A percentile compares a stretch with the other conserved stretches of the same genome.
These are phyloP conservation scores for Blastocrithidia nonstop DNA, from an alignment of 208 protist genomes.

Conservation along the genomic window DNA sequence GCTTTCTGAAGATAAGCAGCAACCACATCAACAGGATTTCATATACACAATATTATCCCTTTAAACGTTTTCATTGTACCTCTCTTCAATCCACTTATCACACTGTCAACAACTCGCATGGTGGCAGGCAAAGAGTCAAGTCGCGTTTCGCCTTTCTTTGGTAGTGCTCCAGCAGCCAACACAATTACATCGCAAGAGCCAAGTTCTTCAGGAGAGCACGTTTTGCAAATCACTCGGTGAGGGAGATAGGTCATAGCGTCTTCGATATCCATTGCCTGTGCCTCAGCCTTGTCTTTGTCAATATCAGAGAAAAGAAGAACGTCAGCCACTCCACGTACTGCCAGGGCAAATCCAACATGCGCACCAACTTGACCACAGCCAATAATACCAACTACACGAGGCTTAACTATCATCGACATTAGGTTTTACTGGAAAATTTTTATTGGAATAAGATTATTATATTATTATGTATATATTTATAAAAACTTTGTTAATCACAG, in stretches of 20 bases:
- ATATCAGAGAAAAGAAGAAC: conserved; percentile 21
- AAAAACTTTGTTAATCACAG: not conserved
- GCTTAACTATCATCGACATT: conserved; percentile 9
- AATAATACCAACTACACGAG: conserved; percentile 21
- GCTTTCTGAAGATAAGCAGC: conserved; percentile 20
- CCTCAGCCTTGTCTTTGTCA: conserved; percentile 11
- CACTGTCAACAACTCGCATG: conserved; percentile 15
- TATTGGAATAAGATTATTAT: not conserved
- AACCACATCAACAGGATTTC: conserved; percentile 21
- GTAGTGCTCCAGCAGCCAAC: conserved; percentile 17
- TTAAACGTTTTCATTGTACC: conserved; percentile 16
- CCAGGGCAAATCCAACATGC: conserved; percentile 24
- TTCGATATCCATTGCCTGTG: conserved; percentile 22
- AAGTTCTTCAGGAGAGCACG: conserved; percentile 12
- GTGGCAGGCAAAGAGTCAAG: conserved; percentile 23
- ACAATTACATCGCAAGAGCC: conserved; percentile 19
- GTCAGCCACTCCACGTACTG: conserved; percentile 16
- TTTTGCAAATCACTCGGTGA: conserved; percentile 10
- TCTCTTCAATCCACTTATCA: conserved; percentile 11
- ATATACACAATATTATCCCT: conserved; percentile 24
- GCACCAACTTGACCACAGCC: conserved; percentile 22
- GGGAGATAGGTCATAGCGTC: conserved; percentile 25
- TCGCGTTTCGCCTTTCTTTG: conserved; percentile 8
- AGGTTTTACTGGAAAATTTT: conserved; percentile 1
- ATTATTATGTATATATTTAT: not conserved